Percentiles rank a stretch among this genome's conserved stretches.
Evolutionary conservation across 2,329 filamentous ascomycete species (phyloP).

Genomic region (Chalaropsis ovoidea): DNA sequence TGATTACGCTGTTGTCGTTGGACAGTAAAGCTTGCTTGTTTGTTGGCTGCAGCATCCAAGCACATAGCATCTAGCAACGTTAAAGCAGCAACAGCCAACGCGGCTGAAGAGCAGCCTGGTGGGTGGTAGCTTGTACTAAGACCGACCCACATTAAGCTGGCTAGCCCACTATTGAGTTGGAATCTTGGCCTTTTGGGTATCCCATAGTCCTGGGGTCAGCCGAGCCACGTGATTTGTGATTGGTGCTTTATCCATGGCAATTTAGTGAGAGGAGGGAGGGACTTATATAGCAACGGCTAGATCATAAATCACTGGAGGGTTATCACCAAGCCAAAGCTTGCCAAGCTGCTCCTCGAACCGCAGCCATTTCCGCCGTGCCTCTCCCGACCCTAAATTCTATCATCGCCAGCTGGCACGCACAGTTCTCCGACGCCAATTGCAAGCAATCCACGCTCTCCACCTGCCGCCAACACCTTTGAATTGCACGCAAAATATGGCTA

Average conservation of each 20-base stretch:
- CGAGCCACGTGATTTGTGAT: constrained; percentile 21
- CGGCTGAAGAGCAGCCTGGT: constrained; percentile 37
- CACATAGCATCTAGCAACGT: background rate
- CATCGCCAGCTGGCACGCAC: background rate
- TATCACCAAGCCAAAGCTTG: constrained; percentile 6
- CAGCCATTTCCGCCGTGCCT: background rate
- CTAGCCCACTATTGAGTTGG: background rate
- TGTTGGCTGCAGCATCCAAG: too few relatives aligned
- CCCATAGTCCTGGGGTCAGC: constrained; percentile 18
- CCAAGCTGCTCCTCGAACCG: background rate
- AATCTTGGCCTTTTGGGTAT: background rate
- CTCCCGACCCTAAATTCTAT: background rate
- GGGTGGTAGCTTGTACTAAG: constrained; percentile 16
- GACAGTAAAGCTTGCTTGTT: too few relatives aligned
- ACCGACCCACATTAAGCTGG: constrained; percentile 1
- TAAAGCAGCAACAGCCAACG: constrained; percentile 28
- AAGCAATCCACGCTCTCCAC: background rate
- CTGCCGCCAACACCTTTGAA: background rate
- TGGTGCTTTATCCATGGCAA: background rate
- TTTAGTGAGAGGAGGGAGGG: constrained; percentile 5
- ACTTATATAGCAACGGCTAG: constrained; percentile 1
- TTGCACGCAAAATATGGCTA: constrained; percentile 40
- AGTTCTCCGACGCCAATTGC: background rate
- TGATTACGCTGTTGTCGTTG: background rate
- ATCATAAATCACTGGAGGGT: background rate